phyloP scores from a whole-genome alignment of 78 protist species.

The Polysphondylium violaceum region DNA sequence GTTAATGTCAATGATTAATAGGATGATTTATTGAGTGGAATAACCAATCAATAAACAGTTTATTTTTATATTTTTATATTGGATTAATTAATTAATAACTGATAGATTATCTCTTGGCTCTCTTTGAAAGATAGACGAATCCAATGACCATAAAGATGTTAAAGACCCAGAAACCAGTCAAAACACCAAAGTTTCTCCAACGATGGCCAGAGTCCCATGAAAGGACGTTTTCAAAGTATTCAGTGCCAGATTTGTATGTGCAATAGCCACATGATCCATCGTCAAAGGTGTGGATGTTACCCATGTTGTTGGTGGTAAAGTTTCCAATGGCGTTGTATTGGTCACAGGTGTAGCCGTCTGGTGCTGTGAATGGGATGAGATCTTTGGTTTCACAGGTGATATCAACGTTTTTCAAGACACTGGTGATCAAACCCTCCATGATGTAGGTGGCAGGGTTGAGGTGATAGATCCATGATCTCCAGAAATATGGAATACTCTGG shows the following conservation, averaged over 20 bases:
- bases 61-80: no score
- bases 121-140: conserved; percentile 48
- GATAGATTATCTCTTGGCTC: conserved; percentile 80
- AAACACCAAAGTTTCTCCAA: conserved; percentile 76
- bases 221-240: conserved; percentile 6
- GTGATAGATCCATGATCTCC: conserved; percentile 51
- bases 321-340: conserved; percentile 18
- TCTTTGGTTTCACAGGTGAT: conserved; percentile 20
- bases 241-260: neutral
- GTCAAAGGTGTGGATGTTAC: neutral
- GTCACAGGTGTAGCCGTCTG: conserved; percentile 34
- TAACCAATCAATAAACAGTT: no score
- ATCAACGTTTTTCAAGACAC: conserved; percentile 6
- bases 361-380: conserved; percentile 39
- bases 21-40: no score
- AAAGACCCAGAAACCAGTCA: conserved; percentile 40
- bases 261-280: conserved; percentile 56
- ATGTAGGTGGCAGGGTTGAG: conserved; percentile 51
- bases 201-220: conserved; percentile 17
- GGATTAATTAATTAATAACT: no score
- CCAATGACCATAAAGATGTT: conserved; percentile 1
- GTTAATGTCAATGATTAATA: no score
- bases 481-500: conserved; percentile 23
- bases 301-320: neutral
- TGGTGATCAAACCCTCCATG: conserved; percentile 73